Evolutionary conservation across 148 eudicot species (phyloP).

Genomic region (Dianthus caryophyllus): DNA sequence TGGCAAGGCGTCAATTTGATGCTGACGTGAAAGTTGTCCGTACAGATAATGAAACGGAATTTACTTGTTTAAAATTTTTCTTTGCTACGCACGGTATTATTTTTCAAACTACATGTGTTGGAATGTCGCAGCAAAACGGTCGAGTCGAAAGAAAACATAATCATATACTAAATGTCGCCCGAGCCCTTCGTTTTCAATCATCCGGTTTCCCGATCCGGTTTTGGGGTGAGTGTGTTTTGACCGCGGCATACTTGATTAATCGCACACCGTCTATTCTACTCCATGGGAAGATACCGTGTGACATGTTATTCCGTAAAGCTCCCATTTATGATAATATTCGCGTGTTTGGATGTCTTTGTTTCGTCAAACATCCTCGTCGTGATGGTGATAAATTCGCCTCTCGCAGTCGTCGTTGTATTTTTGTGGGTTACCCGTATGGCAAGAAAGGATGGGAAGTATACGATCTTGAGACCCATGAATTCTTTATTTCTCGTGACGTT

Average conservation of each 20-base stretch:
- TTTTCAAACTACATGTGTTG: background rate
- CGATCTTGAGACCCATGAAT: no score
- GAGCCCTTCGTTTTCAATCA: background rate
- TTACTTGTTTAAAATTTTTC: background rate
- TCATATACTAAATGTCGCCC: background rate
- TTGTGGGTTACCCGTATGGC: background rate
- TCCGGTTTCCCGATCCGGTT: background rate
- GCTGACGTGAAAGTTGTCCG: background rate
- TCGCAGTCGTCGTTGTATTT: background rate
- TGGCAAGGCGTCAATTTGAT: background rate
- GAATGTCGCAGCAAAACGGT: background rate
- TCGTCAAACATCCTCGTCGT: background rate
- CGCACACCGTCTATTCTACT: background rate
- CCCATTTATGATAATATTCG: background rate
- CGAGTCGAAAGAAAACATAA: background rate
- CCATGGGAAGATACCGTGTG: background rate
- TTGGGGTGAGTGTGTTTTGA: background rate
- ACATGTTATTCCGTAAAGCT: background rate
- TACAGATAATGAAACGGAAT: background rate
- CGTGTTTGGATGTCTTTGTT: background rate
- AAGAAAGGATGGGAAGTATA: background rate
- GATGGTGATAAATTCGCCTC: background rate
- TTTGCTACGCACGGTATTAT: background rate
- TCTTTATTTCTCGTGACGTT: no score
- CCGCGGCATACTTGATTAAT: background rate